Base-by-base conservation (phyloP, 192 early-diverging fungal genomes). In the Oehlia diaphana region DNA sequence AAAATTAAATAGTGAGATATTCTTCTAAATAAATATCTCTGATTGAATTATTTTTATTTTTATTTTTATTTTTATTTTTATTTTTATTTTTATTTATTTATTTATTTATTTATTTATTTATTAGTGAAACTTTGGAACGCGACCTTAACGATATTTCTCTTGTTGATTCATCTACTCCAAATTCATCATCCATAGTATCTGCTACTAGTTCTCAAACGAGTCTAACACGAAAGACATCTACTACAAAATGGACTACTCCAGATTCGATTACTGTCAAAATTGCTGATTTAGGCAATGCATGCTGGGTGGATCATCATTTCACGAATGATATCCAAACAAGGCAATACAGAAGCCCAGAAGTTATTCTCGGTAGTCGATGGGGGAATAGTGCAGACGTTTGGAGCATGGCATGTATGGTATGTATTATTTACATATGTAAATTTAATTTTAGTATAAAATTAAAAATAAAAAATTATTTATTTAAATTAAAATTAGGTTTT, bases 311-410 rank as follows among this genome's bases (percentile, higher is more conserved):
- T 82, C 93, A 97, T 83, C 96, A 99, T 82, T 98, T 97, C 80
- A 96, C 96, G 1, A 92, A 94, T 53, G 95, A 97, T 82, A 98
- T 99, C 76, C 97, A 99, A 86, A 99, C 97, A 53, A 92, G 97
- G 70, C 96, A 99, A 83, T 99, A 99, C 81, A 92, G 97, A 74
- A 94, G 92, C 10, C 97, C 97, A 33, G 97, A 99, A 82, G 97
- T 96, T 2, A 96, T 98, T 73, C 85, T 98, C 23, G 97, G 97
- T 3, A 87, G 92, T 28, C 86, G 89, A 50, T 99, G 97, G 92
- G 93, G 95, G 47, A 78, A 92, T 8, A 92, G 90, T 39, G 92
- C 96, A 7, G 97, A 99, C 82, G 91, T 97, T 35, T 99, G 97
- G 97, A 95, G 93, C 75, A 87, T 97, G 47, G 97, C 95, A 21